A percentile compares a stretch with the other conserved stretches of the same genome.
Evolutionary conservation across 495 filamentous ascomycete species (phyloP).

Genomic region (Aspergillus haitiensis): DNA sequence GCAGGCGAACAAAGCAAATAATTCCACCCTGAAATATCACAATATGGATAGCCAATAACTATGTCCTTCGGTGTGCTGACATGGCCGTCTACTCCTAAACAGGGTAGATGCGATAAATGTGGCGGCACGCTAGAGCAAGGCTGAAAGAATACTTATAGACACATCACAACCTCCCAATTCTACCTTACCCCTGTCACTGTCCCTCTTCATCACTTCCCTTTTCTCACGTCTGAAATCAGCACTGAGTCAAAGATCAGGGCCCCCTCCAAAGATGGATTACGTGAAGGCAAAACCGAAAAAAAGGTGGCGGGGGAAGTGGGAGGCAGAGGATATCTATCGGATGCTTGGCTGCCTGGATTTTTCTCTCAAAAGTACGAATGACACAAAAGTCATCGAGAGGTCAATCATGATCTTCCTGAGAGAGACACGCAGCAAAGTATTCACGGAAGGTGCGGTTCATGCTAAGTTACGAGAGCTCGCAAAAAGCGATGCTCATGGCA

Average conservation of each 20-base stretch:
- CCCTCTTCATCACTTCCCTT: background rate
- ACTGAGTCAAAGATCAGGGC: background rate
- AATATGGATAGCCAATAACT: background rate
- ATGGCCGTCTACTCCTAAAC: too few relatives aligned
- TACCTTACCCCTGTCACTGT: background rate
- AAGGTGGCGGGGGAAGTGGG: background rate
- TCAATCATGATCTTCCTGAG: background rate
- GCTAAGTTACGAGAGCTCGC: background rate
- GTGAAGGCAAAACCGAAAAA: background rate
- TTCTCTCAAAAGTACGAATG: background rate
- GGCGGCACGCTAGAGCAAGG: too few relatives aligned
- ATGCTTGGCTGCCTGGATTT: background rate
- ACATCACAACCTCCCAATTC: background rate
- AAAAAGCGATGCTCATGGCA: background rate
- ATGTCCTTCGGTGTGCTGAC: background rate
- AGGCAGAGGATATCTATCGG: background rate
- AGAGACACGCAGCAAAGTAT: background rate
- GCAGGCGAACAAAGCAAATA: background rate
- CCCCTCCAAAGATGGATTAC: background rate
- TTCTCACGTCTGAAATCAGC: background rate
- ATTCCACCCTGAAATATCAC: background rate
- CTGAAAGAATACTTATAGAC: too few relatives aligned
- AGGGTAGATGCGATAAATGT: too few relatives aligned
- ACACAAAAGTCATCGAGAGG: background rate
- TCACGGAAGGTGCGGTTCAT: background rate